Percentiles rank a stretch among this genome's conserved stretches.
phyloP scores from a whole-genome alignment of 371 early-diverging fungal genomes.

The Catenaria anguillulae region DNA sequence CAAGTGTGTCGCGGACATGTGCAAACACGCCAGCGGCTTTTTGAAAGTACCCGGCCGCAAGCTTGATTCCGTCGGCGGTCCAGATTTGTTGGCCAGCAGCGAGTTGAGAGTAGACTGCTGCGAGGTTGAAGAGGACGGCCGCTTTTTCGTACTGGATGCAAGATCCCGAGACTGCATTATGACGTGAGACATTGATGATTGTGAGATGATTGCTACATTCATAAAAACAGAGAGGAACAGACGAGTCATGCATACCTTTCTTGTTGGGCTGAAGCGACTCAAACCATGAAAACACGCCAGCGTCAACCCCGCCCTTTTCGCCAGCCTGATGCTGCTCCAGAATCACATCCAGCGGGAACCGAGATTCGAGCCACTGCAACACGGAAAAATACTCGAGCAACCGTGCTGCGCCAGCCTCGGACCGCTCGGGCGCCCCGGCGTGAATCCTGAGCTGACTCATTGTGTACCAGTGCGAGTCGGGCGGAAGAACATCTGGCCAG shows the following conservation, averaged over 20 bases:
- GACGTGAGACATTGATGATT: too few species aligned
- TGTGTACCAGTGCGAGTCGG: conserved; percentile 28
- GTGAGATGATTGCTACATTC: conserved; percentile 9
- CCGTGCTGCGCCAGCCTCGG: conserved; percentile 24
- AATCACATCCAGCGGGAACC: conserved; percentile 35
- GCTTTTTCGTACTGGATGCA: conserved; percentile 44
- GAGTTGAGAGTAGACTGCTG: conserved; percentile 26
- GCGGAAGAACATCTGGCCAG: conserved; percentile 15
- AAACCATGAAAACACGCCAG: conserved; percentile 27
- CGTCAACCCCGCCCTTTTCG: conserved; percentile 15
- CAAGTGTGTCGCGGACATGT: conserved; percentile 23
- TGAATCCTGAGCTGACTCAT: conserved; percentile 33
- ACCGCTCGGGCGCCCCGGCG: conserved; percentile 33
- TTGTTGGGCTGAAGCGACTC: conserved; percentile 23
- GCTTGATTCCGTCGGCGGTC: conserved; percentile 24
- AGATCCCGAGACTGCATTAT: too few species aligned
- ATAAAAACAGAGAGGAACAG: too few species aligned
- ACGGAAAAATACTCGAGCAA: conserved; percentile 17
- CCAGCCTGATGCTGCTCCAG: too few species aligned
- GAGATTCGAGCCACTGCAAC: conserved; percentile 23
- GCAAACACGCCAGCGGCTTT: conserved; percentile 28
- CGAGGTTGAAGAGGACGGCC: conserved; percentile 28
- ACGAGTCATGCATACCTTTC: conserved; percentile 17
- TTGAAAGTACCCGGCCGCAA: conserved; percentile 29
- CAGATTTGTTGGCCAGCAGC: conserved; percentile 20